Evolutionary conservation across 139 green algal species (phyloP).

Genomic region (Pseudopediastrum boryanum): DNA sequence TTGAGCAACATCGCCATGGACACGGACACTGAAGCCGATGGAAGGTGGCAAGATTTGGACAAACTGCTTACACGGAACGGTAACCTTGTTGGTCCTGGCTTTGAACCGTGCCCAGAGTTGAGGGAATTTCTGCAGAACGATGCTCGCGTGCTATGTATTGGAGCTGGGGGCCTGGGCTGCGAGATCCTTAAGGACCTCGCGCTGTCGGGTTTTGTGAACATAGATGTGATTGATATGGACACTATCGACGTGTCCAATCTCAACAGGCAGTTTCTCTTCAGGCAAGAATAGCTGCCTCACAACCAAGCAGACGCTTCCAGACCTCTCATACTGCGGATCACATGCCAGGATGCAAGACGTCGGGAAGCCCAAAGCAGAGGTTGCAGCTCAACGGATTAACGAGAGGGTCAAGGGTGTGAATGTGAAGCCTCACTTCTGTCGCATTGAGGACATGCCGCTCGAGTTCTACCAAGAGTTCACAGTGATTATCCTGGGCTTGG

Average conservation of each 20-base stretch:
- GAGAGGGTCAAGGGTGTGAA: conserved; percentile 78
- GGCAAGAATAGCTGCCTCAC: conserved; percentile 37
- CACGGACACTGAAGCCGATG: neutral
- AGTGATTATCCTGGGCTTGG: conserved; percentile 94
- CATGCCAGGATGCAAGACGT: conserved; percentile 88
- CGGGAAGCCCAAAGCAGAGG: conserved; percentile 91
- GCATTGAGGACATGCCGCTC: conserved; percentile 95
- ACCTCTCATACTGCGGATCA: neutral
- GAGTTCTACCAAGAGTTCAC: conserved; percentile 95
- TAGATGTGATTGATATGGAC: conserved; percentile 99
- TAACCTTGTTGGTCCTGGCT: conserved; percentile 84
- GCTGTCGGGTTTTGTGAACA: conserved; percentile 93
- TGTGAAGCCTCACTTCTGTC: conserved; percentile 84
- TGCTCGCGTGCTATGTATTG: conserved; percentile 86
- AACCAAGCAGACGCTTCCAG: neutral
- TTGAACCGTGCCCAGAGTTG: conserved; percentile 78
- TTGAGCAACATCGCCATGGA: neutral
- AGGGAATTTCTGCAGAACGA: conserved; percentile 71
- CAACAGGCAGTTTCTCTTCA: conserved; percentile 99
- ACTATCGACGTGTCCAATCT: conserved; percentile 99
- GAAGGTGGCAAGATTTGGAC: conserved; percentile 80
- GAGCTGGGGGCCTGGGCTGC: conserved; percentile 97
- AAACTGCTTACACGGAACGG: conserved; percentile 76
- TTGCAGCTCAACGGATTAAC: conserved; percentile 89
- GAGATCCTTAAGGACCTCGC: conserved; percentile 99